These are phyloP conservation scores for Angomonas deanei DNA, from an alignment of 208 protist species.

Conservation along the genomic window DNA sequence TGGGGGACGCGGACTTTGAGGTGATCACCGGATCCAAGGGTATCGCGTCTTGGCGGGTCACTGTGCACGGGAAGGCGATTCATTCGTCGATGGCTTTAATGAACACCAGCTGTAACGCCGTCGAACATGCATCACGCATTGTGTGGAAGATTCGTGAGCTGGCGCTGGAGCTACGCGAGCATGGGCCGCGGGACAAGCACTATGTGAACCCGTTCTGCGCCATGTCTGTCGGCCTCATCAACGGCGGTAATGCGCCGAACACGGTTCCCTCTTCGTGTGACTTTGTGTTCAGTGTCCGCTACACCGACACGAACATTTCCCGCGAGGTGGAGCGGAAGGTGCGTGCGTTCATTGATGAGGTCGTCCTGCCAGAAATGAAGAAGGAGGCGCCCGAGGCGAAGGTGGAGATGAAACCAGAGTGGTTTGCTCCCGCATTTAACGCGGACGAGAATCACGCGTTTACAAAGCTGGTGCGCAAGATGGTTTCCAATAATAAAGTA, in stretches of 20 bases:
- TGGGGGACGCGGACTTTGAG: constrained; percentile 26
- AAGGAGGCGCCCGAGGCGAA: constrained; percentile 34
- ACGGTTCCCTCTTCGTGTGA: constrained; percentile 46
- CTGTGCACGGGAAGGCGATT: constrained; percentile 35
- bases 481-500: not conserved
- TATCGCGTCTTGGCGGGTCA: constrained; percentile 19
- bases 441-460: constrained; percentile 27
- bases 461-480: constrained; percentile 18
- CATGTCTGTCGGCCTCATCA: constrained; percentile 28
- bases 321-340: constrained; percentile 21
- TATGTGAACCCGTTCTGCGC: constrained; percentile 24
- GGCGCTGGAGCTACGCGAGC: constrained; percentile 16
- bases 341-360: constrained; percentile 24
- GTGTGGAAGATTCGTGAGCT: constrained; percentile 33
- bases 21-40: constrained; percentile 31
- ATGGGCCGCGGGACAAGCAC: constrained; percentile 12
- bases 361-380: constrained; percentile 30
- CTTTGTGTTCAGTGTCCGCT: constrained; percentile 32
- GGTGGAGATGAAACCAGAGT: constrained; percentile 11
- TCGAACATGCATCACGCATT: constrained; percentile 33
- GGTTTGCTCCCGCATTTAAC: constrained; percentile 22
- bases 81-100: constrained; percentile 46
- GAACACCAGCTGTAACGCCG: constrained; percentile 34
- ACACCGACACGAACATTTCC: constrained; percentile 21
- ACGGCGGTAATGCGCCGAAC: constrained; percentile 34